Percentiles rank a stretch among this genome's conserved stretches.
Evolutionary conservation across 768 basidiomycete species (phyloP).

Genomic region (Neoboletus subvelutipes): DNA sequence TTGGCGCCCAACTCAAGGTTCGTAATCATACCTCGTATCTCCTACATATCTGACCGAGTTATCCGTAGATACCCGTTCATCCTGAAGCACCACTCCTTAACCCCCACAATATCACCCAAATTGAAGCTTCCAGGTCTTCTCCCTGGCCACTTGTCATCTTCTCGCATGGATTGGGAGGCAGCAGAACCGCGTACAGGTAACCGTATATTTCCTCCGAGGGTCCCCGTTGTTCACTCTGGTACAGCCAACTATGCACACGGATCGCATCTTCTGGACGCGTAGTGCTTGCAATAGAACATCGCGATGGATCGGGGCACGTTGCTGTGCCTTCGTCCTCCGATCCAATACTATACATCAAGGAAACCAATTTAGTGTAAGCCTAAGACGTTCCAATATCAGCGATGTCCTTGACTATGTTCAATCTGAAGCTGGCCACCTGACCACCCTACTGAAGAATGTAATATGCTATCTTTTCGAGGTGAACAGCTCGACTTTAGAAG

Average conservation of each 20-base stretch:
- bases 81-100: constrained; percentile 53
- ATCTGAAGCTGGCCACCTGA: constrained; percentile 26
- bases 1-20: constrained; percentile 50
- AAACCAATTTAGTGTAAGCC: constrained; percentile 55
- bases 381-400: neutral
- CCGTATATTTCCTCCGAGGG: neutral
- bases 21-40: neutral
- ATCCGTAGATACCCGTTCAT: constrained; percentile 54
- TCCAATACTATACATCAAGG: constrained; percentile 51
- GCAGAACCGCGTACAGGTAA: constrained; percentile 67
- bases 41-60: neutral
- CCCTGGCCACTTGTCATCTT: constrained; percentile 82
- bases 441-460: constrained; percentile 18
- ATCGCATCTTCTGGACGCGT: constrained; percentile 79
- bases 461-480: constrained; percentile 51
- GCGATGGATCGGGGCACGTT: constrained; percentile 72
- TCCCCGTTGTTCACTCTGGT: neutral
- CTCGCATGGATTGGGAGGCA: constrained; percentile 81
- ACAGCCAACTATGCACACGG: constrained; percentile 66
- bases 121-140: constrained; percentile 14
- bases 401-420: neutral
- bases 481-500: constrained; percentile 72
- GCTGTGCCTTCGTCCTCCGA: constrained; percentile 38
- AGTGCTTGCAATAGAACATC: constrained; percentile 80
- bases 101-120: constrained; percentile 3